phyloP scores from a whole-genome alignment of 331 rosid species.

The Quercus phellos region DNA sequence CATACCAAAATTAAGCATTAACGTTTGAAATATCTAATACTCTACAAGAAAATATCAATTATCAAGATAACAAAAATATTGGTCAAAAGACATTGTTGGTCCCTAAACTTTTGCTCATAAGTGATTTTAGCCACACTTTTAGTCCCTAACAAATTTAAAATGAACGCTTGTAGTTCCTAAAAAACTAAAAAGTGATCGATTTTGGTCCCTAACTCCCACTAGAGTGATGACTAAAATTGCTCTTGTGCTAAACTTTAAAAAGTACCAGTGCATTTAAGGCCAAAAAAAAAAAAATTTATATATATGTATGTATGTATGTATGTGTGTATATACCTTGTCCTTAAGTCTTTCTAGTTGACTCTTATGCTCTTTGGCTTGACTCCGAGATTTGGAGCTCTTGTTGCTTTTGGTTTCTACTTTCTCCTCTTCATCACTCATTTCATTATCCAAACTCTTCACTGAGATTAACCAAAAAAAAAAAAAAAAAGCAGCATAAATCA shows the following conservation, averaged over 20 bases:
- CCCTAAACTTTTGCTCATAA: no score
- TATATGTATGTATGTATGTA: no score
- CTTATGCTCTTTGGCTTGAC: slow-evolving; percentile 57
- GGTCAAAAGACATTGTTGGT: no score
- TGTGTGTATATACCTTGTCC: slow-evolving; percentile 40
- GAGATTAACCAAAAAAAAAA: background rate
- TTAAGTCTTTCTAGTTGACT: slow-evolving; percentile 61
- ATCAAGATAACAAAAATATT: background rate
- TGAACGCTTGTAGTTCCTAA: no score
- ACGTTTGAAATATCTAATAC: background rate
- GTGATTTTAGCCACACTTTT: no score
- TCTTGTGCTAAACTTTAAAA: no score
- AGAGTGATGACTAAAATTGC: no score
- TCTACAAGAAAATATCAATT: background rate
- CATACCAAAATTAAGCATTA: background rate
- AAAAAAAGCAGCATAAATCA: background rate
- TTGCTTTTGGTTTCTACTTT: slow-evolving; percentile 22
- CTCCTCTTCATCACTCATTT: slow-evolving; percentile 12
- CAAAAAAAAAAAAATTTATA: no score
- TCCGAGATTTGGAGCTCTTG: slow-evolving; percentile 25
- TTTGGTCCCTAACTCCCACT: no score
- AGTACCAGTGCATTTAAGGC: no score
- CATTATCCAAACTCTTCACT: slow-evolving; percentile 10
- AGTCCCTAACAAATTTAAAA: no score
- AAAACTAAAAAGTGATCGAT: no score